Evolutionary conservation across 192 early-diverging fungal species (phyloP), one percentile per base, ranked within the genome.

Genomic region (Podochytrium sp.): DNA sequence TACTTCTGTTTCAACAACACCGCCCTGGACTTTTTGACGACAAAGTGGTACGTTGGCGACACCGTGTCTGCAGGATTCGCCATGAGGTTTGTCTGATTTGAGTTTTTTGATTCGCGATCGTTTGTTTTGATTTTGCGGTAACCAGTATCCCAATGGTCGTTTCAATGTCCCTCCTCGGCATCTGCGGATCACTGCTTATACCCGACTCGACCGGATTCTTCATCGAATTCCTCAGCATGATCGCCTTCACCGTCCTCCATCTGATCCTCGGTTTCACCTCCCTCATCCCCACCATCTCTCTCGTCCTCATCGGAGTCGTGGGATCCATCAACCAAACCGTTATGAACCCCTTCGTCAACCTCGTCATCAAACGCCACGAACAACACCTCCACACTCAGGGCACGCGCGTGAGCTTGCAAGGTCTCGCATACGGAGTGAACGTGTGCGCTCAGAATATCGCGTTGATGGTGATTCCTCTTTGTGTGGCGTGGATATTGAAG

Each of bases 1-100:
- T 86, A 7, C 71, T 88, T 42, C 84, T 85, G 3, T 85, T 85
- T 88, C 70, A 86, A 86, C 80, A 82, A 82, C 43, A 88, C 82
- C 39, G 80, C 84, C 0, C 79, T 76, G 25, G 86, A 86, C 51
- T 84, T 87, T 61, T 47, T 87, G 53, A 83, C 82, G 77, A 76
- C 71, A 7, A 88, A 85, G 63, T 88, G 83, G 83, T 88, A 76
- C 50, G 81, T 76, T 2, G 78, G 77, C 41, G 86, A 88, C 63
- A 75, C 80, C 7, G 73, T 65, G 23, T 80, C 67, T 3, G 86
- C 86, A 4, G 84, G 84, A 16, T 63, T 81, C 35, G 75, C 84
- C 1, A 88, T 86, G 84, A 80, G 81, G 80, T 83, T 20, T 14
- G 43, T 20, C 43, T 47, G 43, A 7, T 20, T 47, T 23, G 6